Base-by-base conservation (phyloP, 2,329 filamentous ascomycete genomes). In the Cladorrhinum sp. region DNA sequence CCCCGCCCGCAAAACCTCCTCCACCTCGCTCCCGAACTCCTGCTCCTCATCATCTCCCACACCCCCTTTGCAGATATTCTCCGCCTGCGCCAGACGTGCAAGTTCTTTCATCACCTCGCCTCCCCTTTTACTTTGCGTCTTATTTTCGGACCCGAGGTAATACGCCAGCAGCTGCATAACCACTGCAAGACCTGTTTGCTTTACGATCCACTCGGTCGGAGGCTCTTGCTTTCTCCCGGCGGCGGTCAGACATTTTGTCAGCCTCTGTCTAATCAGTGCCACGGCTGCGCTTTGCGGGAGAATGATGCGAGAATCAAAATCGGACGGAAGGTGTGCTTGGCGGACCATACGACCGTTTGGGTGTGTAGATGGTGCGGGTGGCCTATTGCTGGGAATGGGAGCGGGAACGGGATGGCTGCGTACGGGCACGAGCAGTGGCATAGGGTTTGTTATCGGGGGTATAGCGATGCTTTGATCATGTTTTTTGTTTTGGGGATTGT, bases 301-400 rank as follows among this genome's bases (percentile, higher is more conserved):
- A 66, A 71, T 12, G 76, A 78, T 6, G 72, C 75, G 7, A 67
- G 69, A 18, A 71, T 79, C 12, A 66, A 67, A 21, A 71, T 78
- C 3, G 77, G 77, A 4, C 65, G 67, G n/a, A 70, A 68, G 64
- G 71, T 78, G n/a, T 66, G 65, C 0, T 70, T 80, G 48, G 77
- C 71, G 5, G 75, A 75, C 49, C 66, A 67, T 18, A 64, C 67
- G 9, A 66, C 63, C 3, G 71, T 73, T 26, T 79, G 73, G 70
- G 70, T 77, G 10, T 81, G 79, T 50, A 73, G 78, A 6, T 80
- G 77, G 72, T 80, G 79, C 66, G 77, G 78, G 0, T 73, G 69
- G 61, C 78, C 77, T 7, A 69, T 79, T 28, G 30, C 64, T 18
- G 18, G 24, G 12, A 30, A n/a, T n/a, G 20, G 23, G 8, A 26